Percentiles rank a stretch among this genome's conserved stretches.
Evolutionary conservation across 306 rosid species (phyloP).

Genomic region (Glycine tomentella): DNA sequence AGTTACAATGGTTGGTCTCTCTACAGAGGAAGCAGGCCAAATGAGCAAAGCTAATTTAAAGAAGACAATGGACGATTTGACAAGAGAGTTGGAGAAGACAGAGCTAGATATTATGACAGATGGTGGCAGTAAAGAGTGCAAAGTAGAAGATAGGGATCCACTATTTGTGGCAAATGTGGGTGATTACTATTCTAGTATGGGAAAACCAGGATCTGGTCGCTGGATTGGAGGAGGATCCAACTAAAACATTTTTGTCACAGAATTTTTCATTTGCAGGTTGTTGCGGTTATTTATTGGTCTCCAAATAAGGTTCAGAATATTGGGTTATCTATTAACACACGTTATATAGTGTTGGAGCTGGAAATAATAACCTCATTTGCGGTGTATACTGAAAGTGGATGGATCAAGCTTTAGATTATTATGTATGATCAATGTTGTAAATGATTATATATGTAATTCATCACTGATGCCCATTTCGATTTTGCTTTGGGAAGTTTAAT

Average conservation of each 20-base stretch:
- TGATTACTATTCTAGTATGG: slow-evolving; percentile 78
- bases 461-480: slow-evolving; percentile 26
- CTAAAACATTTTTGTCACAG: slow-evolving; percentile 37
- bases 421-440: slow-evolving; percentile 46
- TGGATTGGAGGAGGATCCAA: slow-evolving; percentile 68
- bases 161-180: slow-evolving; percentile 95
- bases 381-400: slow-evolving; percentile 33
- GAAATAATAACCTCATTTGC: slow-evolving; percentile 42
- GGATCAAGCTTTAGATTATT: slow-evolving; percentile 1
- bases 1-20: slow-evolving; percentile 94
- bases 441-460: slow-evolving; percentile 36
- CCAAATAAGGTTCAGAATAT: slow-evolving; percentile 6
- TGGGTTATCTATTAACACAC: too few relatives aligned
- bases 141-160: slow-evolving; percentile 84
- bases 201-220: slow-evolving; percentile 67
- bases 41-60: slow-evolving; percentile 77
- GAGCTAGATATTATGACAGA: slow-evolving; percentile 55
- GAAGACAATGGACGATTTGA: slow-evolving; percentile 90
- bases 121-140: slow-evolving; percentile 41
- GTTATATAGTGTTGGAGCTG: slow-evolving; percentile 27
- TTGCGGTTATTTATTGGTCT: slow-evolving; percentile 36
- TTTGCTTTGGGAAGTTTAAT: slow-evolving; percentile 35
- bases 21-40: slow-evolving; percentile 77
- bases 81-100: slow-evolving; percentile 80
- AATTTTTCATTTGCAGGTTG: slow-evolving; percentile 27